Conservation (phyloP, 495 filamentous ascomycete genomes). For the Penicillium silybi region DNA sequence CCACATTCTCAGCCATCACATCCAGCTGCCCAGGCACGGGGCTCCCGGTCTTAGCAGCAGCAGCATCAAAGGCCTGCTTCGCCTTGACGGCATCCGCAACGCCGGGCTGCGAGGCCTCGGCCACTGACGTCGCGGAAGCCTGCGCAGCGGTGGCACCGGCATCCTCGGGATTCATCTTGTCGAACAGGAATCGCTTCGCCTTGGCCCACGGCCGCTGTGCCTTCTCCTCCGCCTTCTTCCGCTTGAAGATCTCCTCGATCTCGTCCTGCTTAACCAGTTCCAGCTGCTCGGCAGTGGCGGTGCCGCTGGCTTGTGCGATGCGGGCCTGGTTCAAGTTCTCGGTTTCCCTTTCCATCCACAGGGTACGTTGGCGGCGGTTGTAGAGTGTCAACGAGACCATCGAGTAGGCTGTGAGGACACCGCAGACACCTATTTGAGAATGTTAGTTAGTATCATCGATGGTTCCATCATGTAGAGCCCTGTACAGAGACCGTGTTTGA, state of each 20-base stretch:
- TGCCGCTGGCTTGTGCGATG: slow-evolving; percentile 56
- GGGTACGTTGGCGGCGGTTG: slow-evolving; percentile 67
- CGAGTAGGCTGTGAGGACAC: slow-evolving; percentile 72
- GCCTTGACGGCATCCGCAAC: slow-evolving; percentile 41
- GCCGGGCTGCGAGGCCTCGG: slow-evolving; percentile 9
- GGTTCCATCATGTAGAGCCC: background rate
- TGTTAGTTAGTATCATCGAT: background rate
- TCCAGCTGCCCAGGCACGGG: slow-evolving; percentile 36
- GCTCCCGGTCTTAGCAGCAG: slow-evolving; percentile 14
- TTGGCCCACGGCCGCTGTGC: slow-evolving; percentile 42
- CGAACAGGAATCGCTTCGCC: slow-evolving; percentile 39
- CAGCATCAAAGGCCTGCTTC: slow-evolving; percentile 23
- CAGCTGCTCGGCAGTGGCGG: slow-evolving; percentile 51
- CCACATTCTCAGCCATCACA: slow-evolving; percentile 40
- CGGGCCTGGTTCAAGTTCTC: slow-evolving; percentile 56
- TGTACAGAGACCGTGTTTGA: background rate
- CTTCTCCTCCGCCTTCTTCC: slow-evolving; percentile 43
- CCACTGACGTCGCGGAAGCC: slow-evolving; percentile 5
- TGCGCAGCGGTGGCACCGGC: slow-evolving; percentile 19
- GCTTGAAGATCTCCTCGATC: slow-evolving; percentile 43
- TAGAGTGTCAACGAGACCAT: slow-evolving; percentile 81
- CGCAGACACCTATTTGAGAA: slow-evolving; percentile 57
- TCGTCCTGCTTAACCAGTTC: slow-evolving; percentile 59
- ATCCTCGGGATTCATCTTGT: slow-evolving; percentile 49
- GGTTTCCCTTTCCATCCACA: slow-evolving; percentile 63